Evolutionary conservation across 2,329 filamentous ascomycete species (phyloP).

Genomic region (Colletotrichum sp.): DNA sequence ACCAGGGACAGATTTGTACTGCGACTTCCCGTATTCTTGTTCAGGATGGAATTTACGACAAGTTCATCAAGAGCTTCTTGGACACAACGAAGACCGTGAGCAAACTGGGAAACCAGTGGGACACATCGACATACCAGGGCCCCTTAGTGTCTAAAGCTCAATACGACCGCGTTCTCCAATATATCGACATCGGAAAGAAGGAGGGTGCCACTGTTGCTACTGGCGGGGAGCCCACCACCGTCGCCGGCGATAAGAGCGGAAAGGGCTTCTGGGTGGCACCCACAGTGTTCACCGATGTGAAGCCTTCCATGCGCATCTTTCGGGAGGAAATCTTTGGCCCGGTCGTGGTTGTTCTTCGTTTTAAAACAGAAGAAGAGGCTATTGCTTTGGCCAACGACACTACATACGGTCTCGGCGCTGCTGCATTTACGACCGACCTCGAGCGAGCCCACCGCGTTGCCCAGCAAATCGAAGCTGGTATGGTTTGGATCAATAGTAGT

Average conservation of each 20-base stretch:
- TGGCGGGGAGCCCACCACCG: constrained; percentile 55
- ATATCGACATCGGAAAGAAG: constrained; percentile 70
- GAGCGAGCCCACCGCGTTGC: constrained; percentile 52
- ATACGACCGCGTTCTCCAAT: constrained; percentile 72
- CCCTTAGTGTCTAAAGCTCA: constrained; percentile 75
- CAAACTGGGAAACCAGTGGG: constrained; percentile 65
- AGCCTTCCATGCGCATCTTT: constrained; percentile 45
- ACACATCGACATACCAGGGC: constrained; percentile 72
- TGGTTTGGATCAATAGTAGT: constrained; percentile 56
- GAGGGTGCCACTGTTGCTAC: constrained; percentile 70
- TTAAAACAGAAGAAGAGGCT: neutral
- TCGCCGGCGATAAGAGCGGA: constrained; percentile 33
- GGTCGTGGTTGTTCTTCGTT: constrained; percentile 38
- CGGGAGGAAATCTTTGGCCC: constrained; percentile 53
- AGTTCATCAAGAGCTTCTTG: constrained; percentile 66
- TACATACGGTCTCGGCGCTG: constrained; percentile 64
- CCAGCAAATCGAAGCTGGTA: constrained; percentile 64
- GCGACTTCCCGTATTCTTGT: neutral
- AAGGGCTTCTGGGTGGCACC: constrained; percentile 49
- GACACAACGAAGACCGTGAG: neutral
- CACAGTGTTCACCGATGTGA: constrained; percentile 49
- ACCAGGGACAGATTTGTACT: neutral
- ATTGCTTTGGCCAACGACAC: constrained; percentile 50
- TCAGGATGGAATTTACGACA: constrained; percentile 51
- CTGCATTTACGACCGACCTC: constrained; percentile 66